Percentiles rank a stretch among this genome's conserved stretches.
phyloP scores from a whole-genome alignment of 176 grass and related monocot species.

The Aegilops tauschii region DNA sequence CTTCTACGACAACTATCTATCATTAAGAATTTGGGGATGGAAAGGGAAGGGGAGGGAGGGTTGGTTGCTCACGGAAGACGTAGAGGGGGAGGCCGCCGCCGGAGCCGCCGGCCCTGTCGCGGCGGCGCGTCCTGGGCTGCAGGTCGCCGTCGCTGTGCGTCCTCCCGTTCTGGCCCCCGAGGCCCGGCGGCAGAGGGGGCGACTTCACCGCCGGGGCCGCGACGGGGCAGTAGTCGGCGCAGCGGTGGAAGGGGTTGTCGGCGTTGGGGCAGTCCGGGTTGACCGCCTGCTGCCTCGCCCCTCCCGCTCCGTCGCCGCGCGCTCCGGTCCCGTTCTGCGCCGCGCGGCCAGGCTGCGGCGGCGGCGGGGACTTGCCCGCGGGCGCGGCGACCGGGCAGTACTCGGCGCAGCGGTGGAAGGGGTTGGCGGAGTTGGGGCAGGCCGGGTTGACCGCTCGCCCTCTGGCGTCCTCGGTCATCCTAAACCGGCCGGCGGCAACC shows the following conservation, averaged over 20 bases:
- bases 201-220: slow-evolving; percentile 22
- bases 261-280: slow-evolving; percentile 63
- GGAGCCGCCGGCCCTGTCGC: slow-evolving; percentile 32
- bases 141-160: slow-evolving; percentile 41
- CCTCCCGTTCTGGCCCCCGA: slow-evolving; percentile 48
- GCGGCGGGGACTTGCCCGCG: neutral
- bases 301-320: slow-evolving; percentile 33
- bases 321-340: slow-evolving; percentile 47
- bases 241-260: slow-evolving; percentile 56
- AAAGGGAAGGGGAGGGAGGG: neutral
- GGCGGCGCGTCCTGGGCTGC: slow-evolving; percentile 26
- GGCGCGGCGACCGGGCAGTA: slow-evolving; percentile 44
- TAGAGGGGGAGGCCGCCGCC: slow-evolving; percentile 73
- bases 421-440: slow-evolving; percentile 61
- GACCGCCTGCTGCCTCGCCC: slow-evolving; percentile 16
- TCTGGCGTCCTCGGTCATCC: slow-evolving; percentile 11
- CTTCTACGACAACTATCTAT: neutral
- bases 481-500: neutral
- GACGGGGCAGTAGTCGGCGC: slow-evolving; percentile 55
- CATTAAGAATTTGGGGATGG: neutral
- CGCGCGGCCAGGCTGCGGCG: neutral
- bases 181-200: neutral
- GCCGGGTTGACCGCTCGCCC: slow-evolving; percentile 41
- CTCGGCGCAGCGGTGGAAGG: slow-evolving; percentile 55
- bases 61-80: slow-evolving; percentile 55